Evolutionary conservation across 306 rosid species (phyloP).

Genomic region (Neltuma alba): DNA sequence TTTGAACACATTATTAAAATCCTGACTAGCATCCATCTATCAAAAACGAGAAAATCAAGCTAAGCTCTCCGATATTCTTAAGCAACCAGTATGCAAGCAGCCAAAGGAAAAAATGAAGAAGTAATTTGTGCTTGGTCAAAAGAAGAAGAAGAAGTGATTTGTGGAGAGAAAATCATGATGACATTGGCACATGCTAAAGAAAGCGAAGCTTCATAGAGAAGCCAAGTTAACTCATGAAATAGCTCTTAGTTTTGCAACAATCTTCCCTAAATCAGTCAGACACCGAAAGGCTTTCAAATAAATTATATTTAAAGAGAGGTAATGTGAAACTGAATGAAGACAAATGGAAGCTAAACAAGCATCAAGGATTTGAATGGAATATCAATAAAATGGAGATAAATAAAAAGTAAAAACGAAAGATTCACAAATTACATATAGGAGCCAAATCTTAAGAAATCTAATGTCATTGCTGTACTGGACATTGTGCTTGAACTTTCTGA

Average conservation of each 20-base stretch:
- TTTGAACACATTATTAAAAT: conserved; percentile 48
- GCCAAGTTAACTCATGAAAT: background rate
- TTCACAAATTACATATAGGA: conserved; percentile 48
- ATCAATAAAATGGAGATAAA: background rate
- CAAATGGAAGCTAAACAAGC: background rate
- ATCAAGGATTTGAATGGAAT: background rate
- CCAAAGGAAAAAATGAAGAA: background rate
- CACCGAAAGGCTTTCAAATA: background rate
- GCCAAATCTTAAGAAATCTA: conserved; percentile 71
- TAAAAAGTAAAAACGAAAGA: background rate
- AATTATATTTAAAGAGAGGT: background rate
- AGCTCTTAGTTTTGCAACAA: background rate
- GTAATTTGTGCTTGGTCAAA: background rate
- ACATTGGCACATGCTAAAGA: background rate
- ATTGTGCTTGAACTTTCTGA: conserved; percentile 44
- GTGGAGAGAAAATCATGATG: background rate
- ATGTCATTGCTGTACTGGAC: conserved; percentile 54
- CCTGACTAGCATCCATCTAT: conserved; percentile 54
- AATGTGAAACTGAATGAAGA: background rate
- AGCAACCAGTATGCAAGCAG: background rate
- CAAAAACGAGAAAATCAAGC: conserved; percentile 14
- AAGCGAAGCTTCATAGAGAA: background rate
- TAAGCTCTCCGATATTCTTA: conserved; percentile 6
- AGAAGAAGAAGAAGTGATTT: too few relatives aligned
- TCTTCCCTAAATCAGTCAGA: background rate